A percentile compares a stretch with the other conserved stretches of the same genome.
Evolutionary conservation across 1,139 yeast species (phyloP).

Genomic region (Hemisphaericaspora subhashii): DNA sequence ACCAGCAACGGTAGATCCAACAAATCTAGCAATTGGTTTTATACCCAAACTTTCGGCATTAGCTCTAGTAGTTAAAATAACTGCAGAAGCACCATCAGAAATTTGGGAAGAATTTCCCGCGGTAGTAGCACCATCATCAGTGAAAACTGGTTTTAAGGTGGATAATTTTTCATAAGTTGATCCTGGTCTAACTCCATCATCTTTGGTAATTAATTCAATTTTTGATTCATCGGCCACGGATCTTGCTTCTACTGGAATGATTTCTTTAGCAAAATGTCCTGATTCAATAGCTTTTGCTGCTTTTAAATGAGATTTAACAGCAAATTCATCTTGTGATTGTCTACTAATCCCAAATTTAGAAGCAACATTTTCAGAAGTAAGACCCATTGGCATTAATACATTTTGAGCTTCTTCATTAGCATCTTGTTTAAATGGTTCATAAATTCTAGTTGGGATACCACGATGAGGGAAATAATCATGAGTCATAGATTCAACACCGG

Average conservation of each 20-base stretch:
- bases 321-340: constrained; percentile 53
- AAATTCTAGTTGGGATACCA: constrained; percentile 33
- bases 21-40: constrained; percentile 39
- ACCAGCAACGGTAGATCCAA: constrained; percentile 38
- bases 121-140: constrained; percentile 36
- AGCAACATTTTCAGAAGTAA: constrained; percentile 34
- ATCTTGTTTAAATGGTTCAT: constrained; percentile 18
- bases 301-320: constrained; percentile 33
- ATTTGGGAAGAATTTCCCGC: constrained; percentile 46
- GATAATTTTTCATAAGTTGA: constrained; percentile 31
- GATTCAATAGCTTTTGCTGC: constrained; percentile 35
- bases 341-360: constrained; percentile 59
- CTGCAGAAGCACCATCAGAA: constrained; percentile 46
- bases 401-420: constrained; percentile 25
- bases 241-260: constrained; percentile 34
- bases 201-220: constrained; percentile 20
- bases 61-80: constrained; percentile 34
- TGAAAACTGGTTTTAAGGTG: constrained; percentile 33
- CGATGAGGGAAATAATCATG: constrained; percentile 41
- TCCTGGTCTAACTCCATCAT: constrained; percentile 33
- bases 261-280: constrained; percentile 39
- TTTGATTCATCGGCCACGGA: constrained; percentile 19
- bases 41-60: constrained; percentile 35
- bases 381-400: constrained; percentile 65
- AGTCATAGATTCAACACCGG: constrained; percentile 49